A percentile compares a stretch with the other conserved stretches of the same genome.
Evolutionary conservation across 2,329 filamentous ascomycete genomes (phyloP).

Genomic region (Plenodomus tracheiphilus): DNA sequence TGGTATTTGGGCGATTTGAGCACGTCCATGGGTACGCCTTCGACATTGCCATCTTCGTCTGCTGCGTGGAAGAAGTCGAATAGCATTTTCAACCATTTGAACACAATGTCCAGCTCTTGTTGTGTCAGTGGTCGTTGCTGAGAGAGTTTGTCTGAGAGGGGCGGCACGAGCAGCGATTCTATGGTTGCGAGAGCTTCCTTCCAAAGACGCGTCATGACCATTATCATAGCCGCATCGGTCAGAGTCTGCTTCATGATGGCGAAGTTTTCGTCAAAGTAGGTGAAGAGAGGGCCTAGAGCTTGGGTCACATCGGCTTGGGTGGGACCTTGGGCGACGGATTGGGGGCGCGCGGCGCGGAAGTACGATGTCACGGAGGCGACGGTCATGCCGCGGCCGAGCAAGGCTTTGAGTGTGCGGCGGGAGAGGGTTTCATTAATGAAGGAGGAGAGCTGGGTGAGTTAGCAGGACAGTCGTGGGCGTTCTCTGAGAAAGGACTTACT

Average conservation of each 20-base stretch:
- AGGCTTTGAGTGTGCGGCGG: conserved; percentile 71
- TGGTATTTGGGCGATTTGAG: conserved; percentile 98
- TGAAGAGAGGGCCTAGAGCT: conserved; percentile 81
- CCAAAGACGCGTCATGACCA: conserved; percentile 97
- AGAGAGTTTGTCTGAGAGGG: conserved; percentile 91
- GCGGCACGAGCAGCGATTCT: conserved; percentile 86
- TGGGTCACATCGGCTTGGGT: conserved; percentile 76
- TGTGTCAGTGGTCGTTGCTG: conserved; percentile 80
- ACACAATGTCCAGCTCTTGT: conserved; percentile 91
- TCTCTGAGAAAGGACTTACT: conserved; percentile 54
- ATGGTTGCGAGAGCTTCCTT: conserved; percentile 95
- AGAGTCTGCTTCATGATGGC: conserved; percentile 98
- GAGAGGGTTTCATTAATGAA: conserved; percentile 93
- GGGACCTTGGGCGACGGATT: conserved; percentile 57
- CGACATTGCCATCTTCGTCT: conserved; percentile 81
- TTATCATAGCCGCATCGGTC: conserved; percentile 94
- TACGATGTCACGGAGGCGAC: conserved; percentile 75
- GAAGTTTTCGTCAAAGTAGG: conserved; percentile 98
- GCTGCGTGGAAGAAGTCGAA: conserved; percentile 94
- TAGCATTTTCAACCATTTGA: conserved; percentile 88
- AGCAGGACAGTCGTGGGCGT: conserved; percentile 7
- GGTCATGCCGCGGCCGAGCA: conserved; percentile 73
- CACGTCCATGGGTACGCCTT: conserved; percentile 87
- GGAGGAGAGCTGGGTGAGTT: conserved; percentile 69
- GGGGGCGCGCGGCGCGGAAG: conserved; percentile 54